phyloP scores from a whole-genome alignment of 306 rosid species.

The Quercus gilva region DNA sequence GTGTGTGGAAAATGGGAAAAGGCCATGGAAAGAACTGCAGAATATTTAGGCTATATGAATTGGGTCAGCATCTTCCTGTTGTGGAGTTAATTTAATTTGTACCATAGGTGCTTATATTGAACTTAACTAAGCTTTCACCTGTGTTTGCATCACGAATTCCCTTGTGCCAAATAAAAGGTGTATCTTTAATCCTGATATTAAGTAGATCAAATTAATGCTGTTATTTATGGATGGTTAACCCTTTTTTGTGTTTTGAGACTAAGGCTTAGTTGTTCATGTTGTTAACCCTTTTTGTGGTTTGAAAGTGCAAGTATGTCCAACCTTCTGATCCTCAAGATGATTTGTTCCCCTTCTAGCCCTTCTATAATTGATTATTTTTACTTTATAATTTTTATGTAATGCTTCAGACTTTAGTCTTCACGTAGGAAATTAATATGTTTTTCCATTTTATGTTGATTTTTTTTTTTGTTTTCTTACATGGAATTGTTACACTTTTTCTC shows the following conservation, averaged over 20 bases:
- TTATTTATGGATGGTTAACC: not conserved
- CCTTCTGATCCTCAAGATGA: not conserved
- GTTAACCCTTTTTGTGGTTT: not conserved
- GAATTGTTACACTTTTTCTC: slow-evolving; percentile 19
- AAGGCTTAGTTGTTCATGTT: too few relatives aligned
- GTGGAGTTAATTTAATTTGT: too few relatives aligned
- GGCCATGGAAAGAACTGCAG: too few relatives aligned
- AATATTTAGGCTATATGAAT: too few relatives aligned
- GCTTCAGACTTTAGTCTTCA: not conserved
- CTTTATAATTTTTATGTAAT: not conserved
- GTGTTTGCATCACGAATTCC: too few relatives aligned
- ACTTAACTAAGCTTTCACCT: too few relatives aligned
- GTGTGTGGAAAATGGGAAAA: too few relatives aligned
- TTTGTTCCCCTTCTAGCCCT: not conserved
- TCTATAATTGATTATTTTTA: not conserved
- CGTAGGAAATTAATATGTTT: not conserved
- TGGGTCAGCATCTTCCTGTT: too few relatives aligned
- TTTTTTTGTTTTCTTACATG: slow-evolving; percentile 1
- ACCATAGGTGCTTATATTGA: too few relatives aligned
- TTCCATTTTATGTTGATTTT: not conserved
- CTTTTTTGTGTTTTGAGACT: not conserved
- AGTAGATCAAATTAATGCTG: too few relatives aligned
- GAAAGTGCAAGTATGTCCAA: not conserved
- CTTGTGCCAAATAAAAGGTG: too few relatives aligned
- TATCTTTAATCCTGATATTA: too few relatives aligned